phyloP scores from a whole-genome alignment of 257 asterid species.

The Penstemon davidsonii region DNA sequence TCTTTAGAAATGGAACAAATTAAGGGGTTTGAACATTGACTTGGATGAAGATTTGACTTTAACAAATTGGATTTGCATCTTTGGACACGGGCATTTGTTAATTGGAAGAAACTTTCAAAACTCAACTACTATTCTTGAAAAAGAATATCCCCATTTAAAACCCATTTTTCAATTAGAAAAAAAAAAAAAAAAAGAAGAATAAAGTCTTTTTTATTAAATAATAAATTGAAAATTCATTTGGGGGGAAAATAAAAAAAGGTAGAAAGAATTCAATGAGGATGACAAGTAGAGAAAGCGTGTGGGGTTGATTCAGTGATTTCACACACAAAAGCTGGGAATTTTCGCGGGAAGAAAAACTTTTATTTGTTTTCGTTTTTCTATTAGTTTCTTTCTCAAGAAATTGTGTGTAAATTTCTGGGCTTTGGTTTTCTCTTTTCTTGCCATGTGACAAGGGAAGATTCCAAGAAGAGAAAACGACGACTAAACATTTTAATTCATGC shows the following conservation, averaged over 20 bases:
- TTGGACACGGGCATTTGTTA: slow-evolving; percentile 28
- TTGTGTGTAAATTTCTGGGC: slow-evolving; percentile 3
- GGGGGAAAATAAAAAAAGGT: background rate
- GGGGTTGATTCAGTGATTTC: slow-evolving; percentile 24
- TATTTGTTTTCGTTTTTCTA: background rate
- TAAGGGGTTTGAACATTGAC: slow-evolving; percentile 36
- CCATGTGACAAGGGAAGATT: background rate
- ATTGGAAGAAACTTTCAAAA: slow-evolving; percentile 31
- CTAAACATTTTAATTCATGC: slow-evolving; percentile 9
- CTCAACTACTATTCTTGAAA: slow-evolving; percentile 22
- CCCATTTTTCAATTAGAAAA: background rate
- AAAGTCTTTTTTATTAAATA: background rate
- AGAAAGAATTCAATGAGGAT: background rate
- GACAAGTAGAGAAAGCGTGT: background rate
- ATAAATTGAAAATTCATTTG: slow-evolving; percentile 2
- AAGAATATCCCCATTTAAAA: slow-evolving; percentile 4
- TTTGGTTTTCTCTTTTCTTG: background rate
- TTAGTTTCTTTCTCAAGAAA: slow-evolving; percentile 6
- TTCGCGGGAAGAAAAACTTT: slow-evolving; percentile 37
- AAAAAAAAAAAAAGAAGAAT: background rate
- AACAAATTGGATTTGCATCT: slow-evolving; percentile 23
- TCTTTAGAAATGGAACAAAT: slow-evolving; percentile 20
- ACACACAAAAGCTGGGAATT: slow-evolving; percentile 23
- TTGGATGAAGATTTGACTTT: slow-evolving; percentile 36
- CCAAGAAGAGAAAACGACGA: background rate